Evolutionary conservation across 495 filamentous ascomycete species (phyloP).

Genomic region (Daldinia concentrica): DNA sequence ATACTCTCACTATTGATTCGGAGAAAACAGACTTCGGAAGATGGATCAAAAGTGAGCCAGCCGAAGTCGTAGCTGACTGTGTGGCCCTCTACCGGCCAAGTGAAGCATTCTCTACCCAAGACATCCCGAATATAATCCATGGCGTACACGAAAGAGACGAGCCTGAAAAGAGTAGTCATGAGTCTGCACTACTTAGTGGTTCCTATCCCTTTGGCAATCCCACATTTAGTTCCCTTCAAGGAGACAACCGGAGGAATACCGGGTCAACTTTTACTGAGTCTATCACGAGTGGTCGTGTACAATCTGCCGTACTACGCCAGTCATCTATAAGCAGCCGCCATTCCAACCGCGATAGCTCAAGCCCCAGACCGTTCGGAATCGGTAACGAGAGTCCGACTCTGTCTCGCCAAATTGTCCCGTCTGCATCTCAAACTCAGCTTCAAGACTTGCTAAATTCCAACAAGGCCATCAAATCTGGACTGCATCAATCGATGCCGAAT

Average conservation of each 20-base stretch:
- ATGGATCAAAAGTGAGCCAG: conserved; percentile 76
- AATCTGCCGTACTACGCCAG: conserved; percentile 43
- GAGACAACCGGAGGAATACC: conserved; percentile 57
- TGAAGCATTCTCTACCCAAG: conserved; percentile 24
- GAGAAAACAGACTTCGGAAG: conserved; percentile 74
- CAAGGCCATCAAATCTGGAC: conserved; percentile 59
- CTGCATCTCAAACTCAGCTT: conserved; percentile 58
- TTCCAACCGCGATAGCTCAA: conserved; percentile 54
- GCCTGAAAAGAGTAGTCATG: conserved; percentile 33
- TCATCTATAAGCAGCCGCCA: conserved; percentile 54
- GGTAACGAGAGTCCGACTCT: conserved; percentile 66
- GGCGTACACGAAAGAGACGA: conserved; percentile 22
- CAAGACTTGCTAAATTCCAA: conserved; percentile 65
- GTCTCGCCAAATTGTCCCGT: conserved; percentile 55
- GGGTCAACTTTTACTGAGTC: conserved; percentile 57
- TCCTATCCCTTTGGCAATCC: conserved; percentile 39
- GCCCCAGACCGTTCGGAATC: conserved; percentile 49
- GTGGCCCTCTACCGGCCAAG: conserved; percentile 59
- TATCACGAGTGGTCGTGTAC: conserved; percentile 43
- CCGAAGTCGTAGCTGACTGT: conserved; percentile 75
- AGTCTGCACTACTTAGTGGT: conserved; percentile 50
- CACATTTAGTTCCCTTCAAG: conserved; percentile 26
- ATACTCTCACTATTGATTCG: conserved; percentile 72
- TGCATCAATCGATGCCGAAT: conserved; percentile 60
- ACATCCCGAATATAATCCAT: conserved; percentile 7